phyloP scores from a whole-genome alignment of 2,329 filamentous ascomycete species.

The Chaetomiaceae sp. region DNA sequence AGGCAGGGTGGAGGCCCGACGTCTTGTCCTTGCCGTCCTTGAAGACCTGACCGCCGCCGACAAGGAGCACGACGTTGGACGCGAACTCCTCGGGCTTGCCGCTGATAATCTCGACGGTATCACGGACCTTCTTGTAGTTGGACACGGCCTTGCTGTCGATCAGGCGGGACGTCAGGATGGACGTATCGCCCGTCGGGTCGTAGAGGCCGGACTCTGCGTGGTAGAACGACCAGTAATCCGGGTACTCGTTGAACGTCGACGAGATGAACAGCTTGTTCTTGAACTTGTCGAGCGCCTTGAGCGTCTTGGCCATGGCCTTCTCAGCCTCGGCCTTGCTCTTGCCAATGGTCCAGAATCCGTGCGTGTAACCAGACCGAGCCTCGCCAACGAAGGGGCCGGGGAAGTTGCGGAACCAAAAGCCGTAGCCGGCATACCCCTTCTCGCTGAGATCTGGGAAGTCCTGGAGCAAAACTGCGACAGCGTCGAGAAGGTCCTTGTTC shows the following conservation, averaged over 20 bases:
- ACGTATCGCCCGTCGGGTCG: constrained; percentile 13
- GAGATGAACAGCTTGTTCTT: constrained; percentile 7
- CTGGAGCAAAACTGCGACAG: constrained; percentile 9
- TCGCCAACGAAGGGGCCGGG: constrained; percentile 10
- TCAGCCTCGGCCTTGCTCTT: constrained; percentile 11
- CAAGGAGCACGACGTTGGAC: constrained; percentile 17
- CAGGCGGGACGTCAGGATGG: constrained; percentile 11
- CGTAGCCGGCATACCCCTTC: constrained; percentile 12
- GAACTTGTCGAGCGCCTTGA: constrained; percentile 5
- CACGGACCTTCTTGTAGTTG: constrained; percentile 10
- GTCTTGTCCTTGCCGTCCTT: constrained; percentile 6
- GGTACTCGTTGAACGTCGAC: constrained; percentile 11
- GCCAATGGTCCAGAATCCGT: constrained; percentile 16
- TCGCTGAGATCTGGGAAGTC: constrained; percentile 4
- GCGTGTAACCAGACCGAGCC: constrained; percentile 10
- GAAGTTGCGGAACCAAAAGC: constrained; percentile 16
- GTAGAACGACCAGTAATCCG: constrained; percentile 19
- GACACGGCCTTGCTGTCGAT: constrained; percentile 6
- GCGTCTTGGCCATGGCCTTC: background rate
- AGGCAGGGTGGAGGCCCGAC: constrained; percentile 15
- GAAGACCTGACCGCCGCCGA: constrained; percentile 17
- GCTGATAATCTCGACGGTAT: constrained; percentile 8
- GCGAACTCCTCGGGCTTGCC: constrained; percentile 7
- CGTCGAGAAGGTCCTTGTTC: constrained; percentile 15
- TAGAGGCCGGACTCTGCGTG: constrained; percentile 13